Conservation (phyloP, 2,329 filamentous ascomycete species). For the Diplodia mutila region DNA sequence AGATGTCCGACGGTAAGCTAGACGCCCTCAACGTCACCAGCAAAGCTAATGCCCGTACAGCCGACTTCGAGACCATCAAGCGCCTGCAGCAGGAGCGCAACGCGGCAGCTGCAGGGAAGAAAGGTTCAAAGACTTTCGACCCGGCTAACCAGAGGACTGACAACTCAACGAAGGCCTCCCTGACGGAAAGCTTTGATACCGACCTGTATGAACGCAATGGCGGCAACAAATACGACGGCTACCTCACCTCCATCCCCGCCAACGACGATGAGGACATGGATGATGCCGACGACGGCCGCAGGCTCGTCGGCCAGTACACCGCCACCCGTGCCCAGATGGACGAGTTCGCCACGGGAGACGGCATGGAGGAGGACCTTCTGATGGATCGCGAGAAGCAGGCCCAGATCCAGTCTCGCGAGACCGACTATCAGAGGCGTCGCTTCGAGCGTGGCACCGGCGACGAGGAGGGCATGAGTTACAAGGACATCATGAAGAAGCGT, state of each 20-base stretch:
- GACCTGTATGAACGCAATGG: slow-evolving; percentile 81
- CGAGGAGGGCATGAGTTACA: slow-evolving; percentile 78
- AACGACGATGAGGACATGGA: slow-evolving; percentile 81
- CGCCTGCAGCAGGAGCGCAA: slow-evolving; percentile 93
- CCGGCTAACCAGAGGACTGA: slow-evolving; percentile 79
- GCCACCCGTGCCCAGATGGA: slow-evolving; percentile 90
- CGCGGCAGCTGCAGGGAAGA: slow-evolving; percentile 74
- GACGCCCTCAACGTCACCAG: not conserved
- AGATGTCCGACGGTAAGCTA: slow-evolving; percentile 42
- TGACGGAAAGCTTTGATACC: slow-evolving; percentile 87
- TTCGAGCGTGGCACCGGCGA: slow-evolving; percentile 82
- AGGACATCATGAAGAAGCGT: slow-evolving; percentile 85
- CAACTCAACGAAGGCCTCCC: slow-evolving; percentile 83
- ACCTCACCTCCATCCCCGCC: slow-evolving; percentile 84
- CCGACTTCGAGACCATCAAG: slow-evolving; percentile 85
- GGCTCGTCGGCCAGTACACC: slow-evolving; percentile 93
- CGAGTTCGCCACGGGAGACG: slow-evolving; percentile 86
- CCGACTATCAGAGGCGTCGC: slow-evolving; percentile 94
- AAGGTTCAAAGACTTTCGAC: slow-evolving; percentile 80
- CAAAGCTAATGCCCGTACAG: slow-evolving; percentile 41
- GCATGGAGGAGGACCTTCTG: slow-evolving; percentile 90
- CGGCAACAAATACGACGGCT: slow-evolving; percentile 82
- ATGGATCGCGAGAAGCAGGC: slow-evolving; percentile 85
- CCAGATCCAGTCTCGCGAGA: slow-evolving; percentile 89
- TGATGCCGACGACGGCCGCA: slow-evolving; percentile 68